These are phyloP conservation scores for Camellia sinensis DNA, from an alignment of 148 eudicot genomes.

Conservation along the genomic window DNA sequence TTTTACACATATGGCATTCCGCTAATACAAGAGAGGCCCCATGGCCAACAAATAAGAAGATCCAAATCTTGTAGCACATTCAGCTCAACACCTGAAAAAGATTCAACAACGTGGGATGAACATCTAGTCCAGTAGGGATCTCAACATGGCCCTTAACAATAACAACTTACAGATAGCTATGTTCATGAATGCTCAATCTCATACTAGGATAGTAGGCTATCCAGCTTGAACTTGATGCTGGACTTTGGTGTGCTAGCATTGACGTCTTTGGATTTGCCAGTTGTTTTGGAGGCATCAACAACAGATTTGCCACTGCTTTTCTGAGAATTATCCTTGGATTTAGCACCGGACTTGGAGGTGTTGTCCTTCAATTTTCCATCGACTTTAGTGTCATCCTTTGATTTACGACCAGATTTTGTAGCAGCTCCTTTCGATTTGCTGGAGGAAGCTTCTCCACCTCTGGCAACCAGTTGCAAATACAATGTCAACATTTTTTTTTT, in stretches of 20 bases:
- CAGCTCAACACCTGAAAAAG: too few species aligned
- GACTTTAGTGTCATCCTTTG: constrained; percentile 39
- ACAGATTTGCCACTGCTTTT: constrained; percentile 13
- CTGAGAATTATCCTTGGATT: constrained; percentile 11
- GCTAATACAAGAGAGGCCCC: too few species aligned
- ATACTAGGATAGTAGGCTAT: too few species aligned
- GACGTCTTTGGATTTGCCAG: constrained; percentile 38
- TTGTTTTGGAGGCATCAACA: constrained; percentile 16
- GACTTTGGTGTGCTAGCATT: constrained; percentile 28
- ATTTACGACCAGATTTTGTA: constrained; percentile 35
- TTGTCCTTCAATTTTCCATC: constrained; percentile 27
- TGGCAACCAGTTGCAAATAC: constrained; percentile 10
- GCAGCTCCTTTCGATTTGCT: constrained; percentile 49
- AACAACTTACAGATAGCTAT: too few species aligned
- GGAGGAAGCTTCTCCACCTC: constrained; percentile 37
- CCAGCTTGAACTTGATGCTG: constrained; percentile 29
- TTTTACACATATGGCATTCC: too few species aligned
- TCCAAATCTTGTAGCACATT: too few species aligned
- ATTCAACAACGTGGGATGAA: too few species aligned
- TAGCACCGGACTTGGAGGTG: constrained; percentile 25
- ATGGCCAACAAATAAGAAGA: too few species aligned
- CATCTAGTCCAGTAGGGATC: too few species aligned
- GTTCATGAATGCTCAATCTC: too few species aligned
- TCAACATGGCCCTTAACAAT: too few species aligned
- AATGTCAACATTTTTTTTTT: not conserved